A percentile compares a stretch with the other conserved stretches of the same genome.
phyloP scores from a whole-genome alignment of 2,329 filamentous ascomycete genomes.

The Curvularia eragrostidis region DNA sequence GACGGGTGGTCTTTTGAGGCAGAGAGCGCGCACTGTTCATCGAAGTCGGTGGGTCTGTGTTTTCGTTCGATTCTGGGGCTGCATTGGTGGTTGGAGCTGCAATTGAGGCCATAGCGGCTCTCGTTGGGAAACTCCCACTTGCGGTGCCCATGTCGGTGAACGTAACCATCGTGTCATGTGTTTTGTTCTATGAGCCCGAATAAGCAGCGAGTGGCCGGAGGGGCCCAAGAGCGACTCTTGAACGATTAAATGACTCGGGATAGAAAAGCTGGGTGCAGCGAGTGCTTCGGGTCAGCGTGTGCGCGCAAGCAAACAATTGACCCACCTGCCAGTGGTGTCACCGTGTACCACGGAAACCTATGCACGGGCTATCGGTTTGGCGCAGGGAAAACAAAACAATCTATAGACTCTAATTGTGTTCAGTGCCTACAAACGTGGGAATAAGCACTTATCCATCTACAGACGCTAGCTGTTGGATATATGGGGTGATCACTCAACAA shows the following conservation, averaged over 20 bases:
- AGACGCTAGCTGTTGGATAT: slow-evolving; percentile 2
- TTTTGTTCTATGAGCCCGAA: background rate
- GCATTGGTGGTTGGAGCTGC: slow-evolving; percentile 7
- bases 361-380: slow-evolving; percentile 16
- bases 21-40: slow-evolving; percentile 9
- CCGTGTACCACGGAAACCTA: slow-evolving; percentile 30
- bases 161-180: slow-evolving; percentile 19
- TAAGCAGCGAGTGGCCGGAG: slow-evolving; percentile 1
- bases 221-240: background rate
- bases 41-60: slow-evolving; percentile 14
- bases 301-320: slow-evolving; percentile 35
- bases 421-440: slow-evolving; percentile 2
- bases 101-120: slow-evolving; percentile 10
- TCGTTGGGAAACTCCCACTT: slow-evolving; percentile 1
- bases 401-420: background rate
- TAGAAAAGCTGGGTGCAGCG: slow-evolving; percentile 10
- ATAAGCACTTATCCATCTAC: slow-evolving; percentile 6
- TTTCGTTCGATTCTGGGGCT: slow-evolving; percentile 12
- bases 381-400: background rate
- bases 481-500: slow-evolving; percentile 9
- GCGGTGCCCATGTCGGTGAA: slow-evolving; percentile 12
- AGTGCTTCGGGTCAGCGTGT: slow-evolving; percentile 30
- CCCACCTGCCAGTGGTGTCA: slow-evolving; percentile 25
- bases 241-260: background rate
- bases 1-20: slow-evolving; percentile 7